phyloP scores from a whole-genome alignment of 2,329 filamentous ascomycete species.

The Pseudocercospora vitis region DNA sequence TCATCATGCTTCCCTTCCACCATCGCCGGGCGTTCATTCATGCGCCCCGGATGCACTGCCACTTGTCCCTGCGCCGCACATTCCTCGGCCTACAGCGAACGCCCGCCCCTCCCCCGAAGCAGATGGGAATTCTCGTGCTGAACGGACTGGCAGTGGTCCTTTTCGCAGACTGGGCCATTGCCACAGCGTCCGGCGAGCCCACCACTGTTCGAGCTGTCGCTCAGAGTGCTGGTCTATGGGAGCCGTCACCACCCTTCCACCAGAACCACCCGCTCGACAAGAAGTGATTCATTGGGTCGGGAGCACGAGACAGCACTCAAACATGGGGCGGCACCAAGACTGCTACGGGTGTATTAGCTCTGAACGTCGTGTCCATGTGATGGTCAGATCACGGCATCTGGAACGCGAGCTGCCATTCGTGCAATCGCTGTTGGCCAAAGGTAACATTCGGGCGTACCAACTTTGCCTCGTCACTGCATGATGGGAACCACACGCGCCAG shows the following conservation, averaged over 20 bases:
- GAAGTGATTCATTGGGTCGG: not conserved
- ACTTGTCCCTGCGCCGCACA: conserved; percentile 27
- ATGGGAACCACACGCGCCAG: not conserved
- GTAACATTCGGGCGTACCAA: too few species aligned
- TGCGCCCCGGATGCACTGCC: conserved; percentile 3
- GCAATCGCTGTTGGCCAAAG: too few species aligned
- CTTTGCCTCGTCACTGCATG: not conserved
- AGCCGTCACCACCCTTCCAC: conserved; percentile 27
- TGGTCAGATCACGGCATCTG: too few species aligned
- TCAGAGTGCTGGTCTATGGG: conserved; percentile 35
- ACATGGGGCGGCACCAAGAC: too few species aligned
- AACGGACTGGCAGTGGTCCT: conserved; percentile 39
- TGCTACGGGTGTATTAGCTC: too few species aligned
- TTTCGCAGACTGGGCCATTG: conserved; percentile 32
- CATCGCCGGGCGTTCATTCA: not conserved
- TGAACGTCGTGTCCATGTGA: too few species aligned
- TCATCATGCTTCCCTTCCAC: not conserved
- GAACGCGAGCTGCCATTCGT: too few species aligned
- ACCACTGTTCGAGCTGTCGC: conserved; percentile 31
- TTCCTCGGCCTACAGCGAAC: conserved; percentile 36
- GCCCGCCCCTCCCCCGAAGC: conserved; percentile 32
- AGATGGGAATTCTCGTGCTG: conserved; percentile 37
- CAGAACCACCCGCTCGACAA: conserved; percentile 16
- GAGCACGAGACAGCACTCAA: too few species aligned
- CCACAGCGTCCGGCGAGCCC: conserved; percentile 23